Percentiles rank a stretch among this genome's conserved stretches.
Evolutionary conservation across 805 yeast species (phyloP).

Genomic region (Zygosaccharomyces kombuchaensis): DNA sequence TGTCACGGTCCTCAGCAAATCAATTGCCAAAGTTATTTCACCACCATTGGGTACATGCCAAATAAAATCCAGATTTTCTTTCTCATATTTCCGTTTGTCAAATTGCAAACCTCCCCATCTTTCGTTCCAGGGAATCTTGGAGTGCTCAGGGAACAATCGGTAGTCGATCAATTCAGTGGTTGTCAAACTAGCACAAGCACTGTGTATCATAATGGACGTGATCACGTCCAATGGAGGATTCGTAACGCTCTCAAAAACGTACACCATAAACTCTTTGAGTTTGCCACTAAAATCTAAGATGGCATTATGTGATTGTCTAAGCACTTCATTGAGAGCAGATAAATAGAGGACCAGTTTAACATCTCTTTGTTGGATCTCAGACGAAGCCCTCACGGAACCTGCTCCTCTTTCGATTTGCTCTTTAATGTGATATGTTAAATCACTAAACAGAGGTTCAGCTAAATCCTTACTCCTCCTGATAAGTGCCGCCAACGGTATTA

Average conservation of each 20-base stretch:
- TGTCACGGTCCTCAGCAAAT: conserved; percentile 49
- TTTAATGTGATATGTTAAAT: conserved; percentile 43
- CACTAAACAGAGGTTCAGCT: conserved; percentile 25
- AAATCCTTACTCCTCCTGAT: conserved; percentile 49
- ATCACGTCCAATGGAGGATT: conserved; percentile 58
- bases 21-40: conserved; percentile 59
- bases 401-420: conserved; percentile 77
- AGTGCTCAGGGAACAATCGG: conserved; percentile 48
- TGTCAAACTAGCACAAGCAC: conserved; percentile 58
- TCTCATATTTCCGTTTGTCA: conserved; percentile 45
- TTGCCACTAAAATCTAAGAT: conserved; percentile 44
- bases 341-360: conserved; percentile 68
- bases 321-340: conserved; percentile 61
- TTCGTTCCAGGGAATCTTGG: conserved; percentile 36
- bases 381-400: conserved; percentile 62
- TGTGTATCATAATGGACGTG: conserved; percentile 61
- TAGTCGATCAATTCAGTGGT: conserved; percentile 55
- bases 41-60: conserved; percentile 70
- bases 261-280: conserved; percentile 38
- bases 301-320: conserved; percentile 60
- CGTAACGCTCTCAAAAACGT: conserved; percentile 29
- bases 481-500: conserved; percentile 68
- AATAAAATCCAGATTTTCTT: conserved; percentile 48
- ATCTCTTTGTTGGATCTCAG: conserved; percentile 72
- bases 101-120: conserved; percentile 78